Percentiles rank a stretch among this genome's conserved stretches.
Conservation (phyloP, 164 flowering plant genomes). For the Magnolia kwangsiensis region DNA sequence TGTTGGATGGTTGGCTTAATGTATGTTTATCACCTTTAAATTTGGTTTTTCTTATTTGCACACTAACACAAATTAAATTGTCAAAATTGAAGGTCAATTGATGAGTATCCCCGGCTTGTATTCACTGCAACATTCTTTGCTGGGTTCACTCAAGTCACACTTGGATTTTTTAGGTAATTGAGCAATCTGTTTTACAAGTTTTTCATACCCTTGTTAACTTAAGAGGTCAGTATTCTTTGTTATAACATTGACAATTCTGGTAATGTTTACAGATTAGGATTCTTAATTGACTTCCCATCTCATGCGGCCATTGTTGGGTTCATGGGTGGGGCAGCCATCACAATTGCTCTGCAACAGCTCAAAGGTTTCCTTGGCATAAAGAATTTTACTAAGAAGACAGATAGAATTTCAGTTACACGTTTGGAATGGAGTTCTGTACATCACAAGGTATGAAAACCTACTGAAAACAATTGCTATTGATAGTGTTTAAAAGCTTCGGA, state of each 20-base stretch:
- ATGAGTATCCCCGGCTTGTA: conserved; percentile 66
- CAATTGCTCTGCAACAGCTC: conserved; percentile 93
- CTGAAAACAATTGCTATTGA: too few species aligned
- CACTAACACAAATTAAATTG: too few species aligned
- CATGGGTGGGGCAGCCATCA: conserved; percentile 96
- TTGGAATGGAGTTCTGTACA: conserved; percentile 57
- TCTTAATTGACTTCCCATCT: conserved; percentile 86
- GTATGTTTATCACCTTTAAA: too few species aligned
- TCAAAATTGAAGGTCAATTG: neutral
- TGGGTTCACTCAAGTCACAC: conserved; percentile 77
- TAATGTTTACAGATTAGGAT: conserved; percentile 59
- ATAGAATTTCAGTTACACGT: conserved; percentile 64
- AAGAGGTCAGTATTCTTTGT: neutral
- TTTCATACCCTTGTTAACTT: neutral
- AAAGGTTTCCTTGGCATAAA: conserved; percentile 88
- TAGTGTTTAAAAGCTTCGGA: too few species aligned
- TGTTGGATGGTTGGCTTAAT: too few species aligned
- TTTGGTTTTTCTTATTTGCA: too few species aligned
- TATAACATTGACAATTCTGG: neutral
- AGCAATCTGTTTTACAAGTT: neutral
- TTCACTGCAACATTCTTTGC: conserved; percentile 98
- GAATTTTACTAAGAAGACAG: conserved; percentile 67
- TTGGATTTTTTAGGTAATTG: conserved; percentile 74
- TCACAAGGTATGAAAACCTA: conserved; percentile 57
- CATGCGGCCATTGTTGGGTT: conserved; percentile 98